Evolutionary conservation across 768 basidiomycete genomes (phyloP).

Genomic region (Suillus occidentalis): DNA sequence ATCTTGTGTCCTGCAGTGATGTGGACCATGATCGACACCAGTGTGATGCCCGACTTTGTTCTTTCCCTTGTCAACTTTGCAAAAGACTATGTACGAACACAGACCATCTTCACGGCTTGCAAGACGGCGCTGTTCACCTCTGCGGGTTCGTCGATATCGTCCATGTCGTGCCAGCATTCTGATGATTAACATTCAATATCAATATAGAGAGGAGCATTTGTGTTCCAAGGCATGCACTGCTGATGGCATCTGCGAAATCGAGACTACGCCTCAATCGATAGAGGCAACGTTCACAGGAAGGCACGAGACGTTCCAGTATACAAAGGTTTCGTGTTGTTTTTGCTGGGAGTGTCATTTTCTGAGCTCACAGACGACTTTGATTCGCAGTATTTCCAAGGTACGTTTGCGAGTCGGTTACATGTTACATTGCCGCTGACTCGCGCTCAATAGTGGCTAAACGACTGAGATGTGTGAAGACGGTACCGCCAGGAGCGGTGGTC

Average conservation of each 20-base stretch:
- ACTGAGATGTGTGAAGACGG: conserved; percentile 46
- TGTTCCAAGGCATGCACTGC: conserved; percentile 45
- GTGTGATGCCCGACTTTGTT: conserved; percentile 55
- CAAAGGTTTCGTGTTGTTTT: conserved; percentile 43
- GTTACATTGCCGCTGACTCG: neutral
- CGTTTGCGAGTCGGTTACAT: neutral
- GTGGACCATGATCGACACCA: conserved; percentile 44
- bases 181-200: neutral
- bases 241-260: conserved; percentile 57
- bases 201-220: conserved; percentile 48
- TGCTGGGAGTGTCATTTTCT: neutral
- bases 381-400: conserved; percentile 55
- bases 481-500: conserved; percentile 40
- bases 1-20: conserved; percentile 35
- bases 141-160: conserved; percentile 46
- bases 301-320: conserved; percentile 63
- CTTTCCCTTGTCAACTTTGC: conserved; percentile 54
- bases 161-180: conserved; percentile 9
- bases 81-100: conserved; percentile 47
- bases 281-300: conserved; percentile 61
- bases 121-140: conserved; percentile 43
- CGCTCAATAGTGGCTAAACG: conserved; percentile 45
- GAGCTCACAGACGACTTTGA: neutral
- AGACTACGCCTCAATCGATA: conserved; percentile 56
- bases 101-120: conserved; percentile 55